Base-by-base conservation (phyloP, 2,329 filamentous ascomycete species). In the Exophiala sp. region DNA sequence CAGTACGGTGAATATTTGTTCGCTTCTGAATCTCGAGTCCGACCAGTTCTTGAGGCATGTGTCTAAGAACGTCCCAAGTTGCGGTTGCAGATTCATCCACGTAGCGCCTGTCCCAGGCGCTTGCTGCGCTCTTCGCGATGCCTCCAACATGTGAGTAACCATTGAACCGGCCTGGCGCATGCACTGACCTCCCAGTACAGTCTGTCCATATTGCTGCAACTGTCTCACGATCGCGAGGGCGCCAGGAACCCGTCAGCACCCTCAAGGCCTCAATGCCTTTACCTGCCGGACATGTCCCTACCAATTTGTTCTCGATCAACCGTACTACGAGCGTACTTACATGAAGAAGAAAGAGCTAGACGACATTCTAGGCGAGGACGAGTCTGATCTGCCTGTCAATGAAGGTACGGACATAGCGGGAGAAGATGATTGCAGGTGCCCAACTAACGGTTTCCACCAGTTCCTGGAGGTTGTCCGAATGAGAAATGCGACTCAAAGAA, bases 261-360 rank as follows among this genome's bases (percentile, higher is more conserved):
- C 70, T 11, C 56, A 67, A 35, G 72, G 71, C 1, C 64, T 70
- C 45, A 96, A 96, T 74, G 85, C 89, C 50, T 88, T 97, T 69
- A 88, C 95, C 70, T 98, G 93, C 73, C 86, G 88, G 51, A 95
- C 89, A 50, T 98, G 93, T 62, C 91, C 93, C 2, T 98, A 95
- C 73, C 83, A 94, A 67, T 89, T 88, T 69, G 74, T 85, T 50
- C 83, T 97, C 63, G 82, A 83, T 59, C 79, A 83, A 62, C 81
- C 83, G 53, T 86, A 88, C 70, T 95, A 82, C 71, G 89, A 95
- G 64, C 85, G 87, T 61, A 85, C 85, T 59, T 67, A 68, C 23
- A 89, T 93, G 76, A 83, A 85, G 70, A 81, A 85, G 66, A 91
- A 93, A 70, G 87, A 94, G 65, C 83, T 85, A 60, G 91, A 95